phyloP scores from a whole-genome alignment of 768 basidiomycete species.

The Mycena maculata region DNA sequence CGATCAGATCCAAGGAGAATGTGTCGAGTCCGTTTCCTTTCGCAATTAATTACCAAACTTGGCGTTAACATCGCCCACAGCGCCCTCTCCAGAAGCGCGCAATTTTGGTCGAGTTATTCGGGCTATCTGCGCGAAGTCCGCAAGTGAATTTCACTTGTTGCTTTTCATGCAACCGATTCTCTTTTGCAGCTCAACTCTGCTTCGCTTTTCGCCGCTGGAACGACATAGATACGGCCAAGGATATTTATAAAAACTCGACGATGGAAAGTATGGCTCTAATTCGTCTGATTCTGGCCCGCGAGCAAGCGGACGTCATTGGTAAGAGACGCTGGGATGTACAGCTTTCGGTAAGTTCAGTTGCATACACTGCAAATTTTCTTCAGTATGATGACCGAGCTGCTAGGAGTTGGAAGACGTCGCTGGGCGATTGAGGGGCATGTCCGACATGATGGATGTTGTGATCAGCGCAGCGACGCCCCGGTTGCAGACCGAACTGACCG shows the following conservation, averaged over 20 bases:
- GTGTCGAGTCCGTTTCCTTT: slow-evolving; percentile 59
- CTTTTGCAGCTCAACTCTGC: slow-evolving; percentile 73
- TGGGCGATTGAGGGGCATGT: slow-evolving; percentile 25
- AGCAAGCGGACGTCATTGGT: slow-evolving; percentile 47
- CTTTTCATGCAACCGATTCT: background rate
- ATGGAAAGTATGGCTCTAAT: slow-evolving; percentile 66
- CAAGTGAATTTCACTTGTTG: slow-evolving; percentile 51
- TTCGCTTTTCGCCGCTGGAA: slow-evolving; percentile 79
- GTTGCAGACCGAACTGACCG: slow-evolving; percentile 13
- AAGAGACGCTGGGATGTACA: slow-evolving; percentile 45
- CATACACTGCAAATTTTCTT: slow-evolving; percentile 1
- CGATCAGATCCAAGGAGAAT: slow-evolving; percentile 51
- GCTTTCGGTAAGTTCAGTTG: slow-evolving; percentile 39
- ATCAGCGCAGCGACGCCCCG: slow-evolving; percentile 5
- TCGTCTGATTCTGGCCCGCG: slow-evolving; percentile 57
- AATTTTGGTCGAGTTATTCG: slow-evolving; percentile 89
- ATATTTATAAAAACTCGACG: slow-evolving; percentile 75
- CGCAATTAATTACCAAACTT: background rate
- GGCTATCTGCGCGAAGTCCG: slow-evolving; percentile 85
- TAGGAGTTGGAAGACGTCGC: slow-evolving; percentile 46
- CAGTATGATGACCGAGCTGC: background rate
- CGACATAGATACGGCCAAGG: slow-evolving; percentile 76
- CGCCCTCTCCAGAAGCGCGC: slow-evolving; percentile 80
- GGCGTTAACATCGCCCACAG: slow-evolving; percentile 47
- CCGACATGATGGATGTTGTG: slow-evolving; percentile 7